Percentiles rank a stretch among this genome's conserved stretches.
phyloP scores from a whole-genome alignment of 1,139 yeast genomes.

The Pichiaceae sp. region DNA sequence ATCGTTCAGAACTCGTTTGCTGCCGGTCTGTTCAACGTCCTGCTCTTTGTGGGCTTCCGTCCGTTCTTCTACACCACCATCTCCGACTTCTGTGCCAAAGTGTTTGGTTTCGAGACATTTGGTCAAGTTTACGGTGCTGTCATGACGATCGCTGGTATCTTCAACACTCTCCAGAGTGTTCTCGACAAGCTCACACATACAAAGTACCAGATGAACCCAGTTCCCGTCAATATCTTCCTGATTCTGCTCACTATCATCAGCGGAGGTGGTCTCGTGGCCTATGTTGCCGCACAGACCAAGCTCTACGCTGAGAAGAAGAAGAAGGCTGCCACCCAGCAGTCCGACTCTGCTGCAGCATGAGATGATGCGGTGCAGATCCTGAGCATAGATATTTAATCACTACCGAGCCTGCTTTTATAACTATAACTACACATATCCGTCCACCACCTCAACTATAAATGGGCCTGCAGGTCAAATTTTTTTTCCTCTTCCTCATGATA shows the following conservation, averaged over 20 bases:
- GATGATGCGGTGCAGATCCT: too few relatives aligned
- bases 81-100: conserved; percentile 55
- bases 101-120: conserved; percentile 57
- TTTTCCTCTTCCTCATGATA: too few relatives aligned
- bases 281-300: conserved; percentile 17
- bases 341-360: neutral
- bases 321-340: neutral
- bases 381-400: too few relatives aligned
- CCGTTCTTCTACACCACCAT: conserved; percentile 59
- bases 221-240: conserved; percentile 41
- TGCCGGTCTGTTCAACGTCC: conserved; percentile 37
- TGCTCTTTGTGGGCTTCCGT: conserved; percentile 46
- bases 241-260: conserved; percentile 36
- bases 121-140: conserved; percentile 56
- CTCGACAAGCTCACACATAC: conserved; percentile 49
- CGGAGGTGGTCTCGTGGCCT: conserved; percentile 27
- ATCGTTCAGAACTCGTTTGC: conserved; percentile 19
- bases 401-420: too few relatives aligned
- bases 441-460: too few relatives aligned
- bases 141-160: conserved; percentile 49
- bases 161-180: conserved; percentile 44
- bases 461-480: too few relatives aligned
- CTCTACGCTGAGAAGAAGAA: conserved; percentile 2
- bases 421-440: too few relatives aligned
- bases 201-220: conserved; percentile 47